These are phyloP conservation scores for Pisolithus sp. DNA, from an alignment of 768 basidiomycete species.

Conservation along the genomic window DNA sequence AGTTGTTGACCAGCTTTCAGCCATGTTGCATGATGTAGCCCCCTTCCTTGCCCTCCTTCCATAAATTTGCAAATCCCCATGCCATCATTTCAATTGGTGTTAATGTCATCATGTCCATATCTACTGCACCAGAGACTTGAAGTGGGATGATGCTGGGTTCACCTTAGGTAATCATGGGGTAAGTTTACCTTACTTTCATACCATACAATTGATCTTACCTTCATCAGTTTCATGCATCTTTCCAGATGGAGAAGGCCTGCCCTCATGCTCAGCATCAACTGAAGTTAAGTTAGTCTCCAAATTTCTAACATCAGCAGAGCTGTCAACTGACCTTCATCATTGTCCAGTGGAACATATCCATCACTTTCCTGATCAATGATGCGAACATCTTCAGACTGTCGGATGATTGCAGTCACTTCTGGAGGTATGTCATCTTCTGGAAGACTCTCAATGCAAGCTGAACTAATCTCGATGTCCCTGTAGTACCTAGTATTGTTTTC, in stretches of 20 bases:
- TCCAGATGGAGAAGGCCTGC: no score
- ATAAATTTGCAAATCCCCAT: conserved; percentile 24
- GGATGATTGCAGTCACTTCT: conserved; percentile 16
- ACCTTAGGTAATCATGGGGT: neutral
- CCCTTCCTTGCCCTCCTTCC: conserved; percentile 14
- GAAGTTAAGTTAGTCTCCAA: no score
- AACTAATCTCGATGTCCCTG: conserved; percentile 21
- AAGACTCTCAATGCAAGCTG: conserved; percentile 11
- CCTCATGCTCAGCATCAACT: no score
- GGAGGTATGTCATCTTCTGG: conserved; percentile 31
- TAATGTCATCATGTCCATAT: conserved; percentile 23
- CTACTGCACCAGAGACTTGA: neutral
- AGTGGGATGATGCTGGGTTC: neutral
- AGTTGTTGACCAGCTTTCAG: conserved; percentile 7
- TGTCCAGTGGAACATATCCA: conserved; percentile 10
- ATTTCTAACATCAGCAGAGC: no score
- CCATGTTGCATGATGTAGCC: conserved; percentile 20
- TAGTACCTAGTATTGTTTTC: conserved; percentile 29
- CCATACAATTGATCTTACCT: no score
- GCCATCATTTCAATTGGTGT: conserved; percentile 15
- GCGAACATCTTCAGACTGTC: conserved; percentile 33
- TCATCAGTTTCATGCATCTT: no score
- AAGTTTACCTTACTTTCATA: no score
- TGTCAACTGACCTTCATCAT: neutral
- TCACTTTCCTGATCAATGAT: conserved; percentile 28